Evolutionary conservation across 257 asterid species (phyloP).

Genomic region (Henckelia pumila): DNA sequence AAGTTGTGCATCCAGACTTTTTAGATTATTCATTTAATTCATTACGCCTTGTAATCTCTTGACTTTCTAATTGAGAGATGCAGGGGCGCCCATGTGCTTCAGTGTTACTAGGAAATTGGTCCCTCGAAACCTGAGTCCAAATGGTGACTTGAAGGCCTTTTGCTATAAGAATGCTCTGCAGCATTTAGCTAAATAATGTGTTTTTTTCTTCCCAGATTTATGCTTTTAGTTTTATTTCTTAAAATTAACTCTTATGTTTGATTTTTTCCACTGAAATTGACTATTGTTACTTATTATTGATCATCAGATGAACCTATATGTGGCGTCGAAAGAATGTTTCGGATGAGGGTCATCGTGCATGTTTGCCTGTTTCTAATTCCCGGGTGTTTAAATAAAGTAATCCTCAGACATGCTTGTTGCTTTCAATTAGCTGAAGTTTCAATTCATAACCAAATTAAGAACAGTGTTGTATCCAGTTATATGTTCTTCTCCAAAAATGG

Average conservation of each 20-base stretch:
- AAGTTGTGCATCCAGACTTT: too few species aligned
- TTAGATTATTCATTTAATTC: background rate
- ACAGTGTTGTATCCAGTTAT: background rate
- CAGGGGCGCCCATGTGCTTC: background rate
- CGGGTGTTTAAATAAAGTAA: constrained; percentile 31
- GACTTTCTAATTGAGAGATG: background rate
- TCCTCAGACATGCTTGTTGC: constrained; percentile 32
- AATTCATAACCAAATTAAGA: constrained; percentile 28
- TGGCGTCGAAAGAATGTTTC: constrained; percentile 24
- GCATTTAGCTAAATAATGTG: background rate
- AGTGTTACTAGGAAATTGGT: background rate
- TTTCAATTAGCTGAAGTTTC: constrained; percentile 10
- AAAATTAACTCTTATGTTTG: background rate
- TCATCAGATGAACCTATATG: constrained; percentile 33
- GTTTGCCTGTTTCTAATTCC: constrained; percentile 21
- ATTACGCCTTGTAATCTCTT: background rate
- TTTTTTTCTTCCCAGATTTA: background rate
- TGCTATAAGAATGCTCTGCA: background rate
- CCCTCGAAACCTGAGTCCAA: background rate
- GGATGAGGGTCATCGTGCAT: constrained; percentile 24
- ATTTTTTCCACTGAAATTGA: constrained; percentile 10
- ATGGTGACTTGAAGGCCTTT: background rate
- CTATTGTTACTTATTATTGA: constrained; percentile 15
- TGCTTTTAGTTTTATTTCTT: background rate
- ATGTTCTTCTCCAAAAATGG: too few species aligned